Evolutionary conservation across 768 basidiomycete genomes (phyloP), one percentile per base, ranked within the genome.

Genomic region (Calocera cornea): DNA sequence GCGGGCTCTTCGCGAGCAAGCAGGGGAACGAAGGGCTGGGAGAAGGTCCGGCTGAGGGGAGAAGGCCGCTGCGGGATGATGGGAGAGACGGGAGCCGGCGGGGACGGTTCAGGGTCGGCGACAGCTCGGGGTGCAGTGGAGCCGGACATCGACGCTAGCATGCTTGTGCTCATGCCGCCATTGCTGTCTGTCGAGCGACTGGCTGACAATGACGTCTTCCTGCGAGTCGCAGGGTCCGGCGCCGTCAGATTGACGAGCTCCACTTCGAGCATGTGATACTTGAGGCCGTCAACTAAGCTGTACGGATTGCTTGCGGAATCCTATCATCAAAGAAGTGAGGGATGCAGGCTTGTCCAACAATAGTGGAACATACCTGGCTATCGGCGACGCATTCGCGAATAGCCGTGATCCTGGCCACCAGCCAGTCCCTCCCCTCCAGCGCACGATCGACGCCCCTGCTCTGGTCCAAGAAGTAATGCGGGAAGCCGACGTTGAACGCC

Each of bases 401-500:
- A 17, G 87, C 89, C 0, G 90, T 92, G 74, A 95, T 95, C 70
- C 93, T 82, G 5, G 92, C 93, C 24, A 95, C 92, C 72, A 95
- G 91, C 92, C 92, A 97, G 78, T 97, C 95, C 36, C 94, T 82
- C 16, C 86, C 86, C 79, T 90, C 90, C 68, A 97, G 80, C 75
- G 94, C 91, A 72, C 97, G 94, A 24, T 87, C 90, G 54, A 97
- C 81, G 71, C 88, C 87, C 1, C 87, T 89, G 0, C 87, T 89
- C 2, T 92, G 89, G 75, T 92, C 86, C 38, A 99, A 83, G 80
- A 99, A 99, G 77, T 97, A 95, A 77, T 98, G 95, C 63, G 97
- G 97, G 78, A 95, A 95, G 12, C 72, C 74, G 93, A 94, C 90
- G 77, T 98, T 99, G 79, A 98, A 99, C 11, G 97, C 97, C 27